Conservation (phyloP, 2,329 filamentous ascomycete genomes). For the Fusarium decemcellulare region DNA sequence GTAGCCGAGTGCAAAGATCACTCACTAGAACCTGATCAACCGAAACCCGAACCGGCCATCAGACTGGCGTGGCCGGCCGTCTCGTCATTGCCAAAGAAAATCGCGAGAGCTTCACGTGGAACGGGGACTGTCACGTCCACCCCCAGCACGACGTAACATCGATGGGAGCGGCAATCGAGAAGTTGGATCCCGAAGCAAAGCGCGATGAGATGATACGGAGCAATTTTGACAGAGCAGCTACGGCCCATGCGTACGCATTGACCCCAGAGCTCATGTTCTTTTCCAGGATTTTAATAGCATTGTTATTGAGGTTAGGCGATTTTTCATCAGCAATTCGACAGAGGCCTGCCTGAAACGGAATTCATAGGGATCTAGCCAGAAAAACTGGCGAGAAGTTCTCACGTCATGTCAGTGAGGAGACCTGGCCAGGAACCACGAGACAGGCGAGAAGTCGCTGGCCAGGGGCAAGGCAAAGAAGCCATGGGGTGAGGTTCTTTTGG, state of each 20-base stretch:
- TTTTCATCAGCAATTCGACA: neutral
- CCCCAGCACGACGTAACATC: neutral
- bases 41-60: conserved; percentile 9
- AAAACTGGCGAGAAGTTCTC: conserved; percentile 6
- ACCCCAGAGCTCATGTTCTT: neutral
- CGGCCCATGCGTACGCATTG: conserved; percentile 4
- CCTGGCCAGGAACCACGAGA: neutral
- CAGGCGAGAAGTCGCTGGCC: neutral
- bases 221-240: neutral
- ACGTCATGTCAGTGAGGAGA: conserved; percentile 18
- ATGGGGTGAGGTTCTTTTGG: conserved; percentile 42
- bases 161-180: neutral
- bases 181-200: conserved; percentile 2
- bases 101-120: conserved; percentile 9
- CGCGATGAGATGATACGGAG: conserved; percentile 10
- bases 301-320: neutral
- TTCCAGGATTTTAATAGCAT: conserved; percentile 8
- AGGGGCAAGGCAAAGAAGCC: neutral
- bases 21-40: neutral
- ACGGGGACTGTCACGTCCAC: neutral
- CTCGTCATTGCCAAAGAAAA: conserved; percentile 10
- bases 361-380: conserved; percentile 3
- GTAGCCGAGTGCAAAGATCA: no score
- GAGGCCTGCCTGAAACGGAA: conserved; percentile 4
- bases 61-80: conserved; percentile 5